These are phyloP conservation scores for Corchorus olitorius DNA, from an alignment of 345 rosid genomes.

Conservation along the genomic window DNA sequence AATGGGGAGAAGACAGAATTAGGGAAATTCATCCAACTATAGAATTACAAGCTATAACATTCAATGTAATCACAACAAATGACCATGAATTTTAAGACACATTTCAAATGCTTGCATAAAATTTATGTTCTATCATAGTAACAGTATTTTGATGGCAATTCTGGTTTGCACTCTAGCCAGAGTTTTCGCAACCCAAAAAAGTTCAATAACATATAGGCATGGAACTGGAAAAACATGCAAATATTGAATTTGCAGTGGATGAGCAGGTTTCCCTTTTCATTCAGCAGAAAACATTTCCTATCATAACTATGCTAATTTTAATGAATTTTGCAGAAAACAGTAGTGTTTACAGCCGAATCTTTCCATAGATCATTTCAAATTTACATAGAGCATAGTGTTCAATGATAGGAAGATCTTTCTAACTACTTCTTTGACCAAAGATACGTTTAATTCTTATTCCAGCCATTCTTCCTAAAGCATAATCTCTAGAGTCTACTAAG, in stretches of 20 bases:
- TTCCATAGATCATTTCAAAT: background rate
- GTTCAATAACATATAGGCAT: background rate
- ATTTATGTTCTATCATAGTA: background rate
- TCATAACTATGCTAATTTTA: background rate
- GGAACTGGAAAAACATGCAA: no score
- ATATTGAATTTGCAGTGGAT: no score
- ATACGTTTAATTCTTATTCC: background rate
- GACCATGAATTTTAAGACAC: background rate
- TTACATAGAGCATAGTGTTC: background rate
- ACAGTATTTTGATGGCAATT: background rate
- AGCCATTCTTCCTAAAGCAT: background rate
- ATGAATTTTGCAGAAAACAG: background rate
- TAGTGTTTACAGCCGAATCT: background rate
- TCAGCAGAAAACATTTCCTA: background rate
- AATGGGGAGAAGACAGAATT: slow-evolving; percentile 5
- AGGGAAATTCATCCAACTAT: slow-evolving; percentile 16
- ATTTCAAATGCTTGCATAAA: slow-evolving; percentile 9
- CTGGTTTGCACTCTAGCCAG: background rate
- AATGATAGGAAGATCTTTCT: slow-evolving; percentile 7
- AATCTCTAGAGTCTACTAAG: background rate
- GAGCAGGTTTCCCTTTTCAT: background rate
- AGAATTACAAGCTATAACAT: background rate
- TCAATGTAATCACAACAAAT: background rate
- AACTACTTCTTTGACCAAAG: background rate
- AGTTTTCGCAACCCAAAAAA: background rate